Conservation (phyloP, 2,329 filamentous ascomycete species). For the Aaosphaeria arxii region DNA sequence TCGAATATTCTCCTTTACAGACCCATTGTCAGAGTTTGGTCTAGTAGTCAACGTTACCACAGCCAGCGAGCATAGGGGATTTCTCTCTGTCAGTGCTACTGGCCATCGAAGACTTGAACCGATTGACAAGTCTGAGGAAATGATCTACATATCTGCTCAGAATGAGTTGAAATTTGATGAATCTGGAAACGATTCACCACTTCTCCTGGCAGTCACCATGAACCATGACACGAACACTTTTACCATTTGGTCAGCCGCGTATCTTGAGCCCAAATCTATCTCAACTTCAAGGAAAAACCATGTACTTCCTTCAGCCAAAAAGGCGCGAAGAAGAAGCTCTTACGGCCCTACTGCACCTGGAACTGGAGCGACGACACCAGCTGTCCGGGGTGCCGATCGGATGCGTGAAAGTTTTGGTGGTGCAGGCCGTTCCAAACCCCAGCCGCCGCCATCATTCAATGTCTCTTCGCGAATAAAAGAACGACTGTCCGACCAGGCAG, state of each 20-base stretch:
- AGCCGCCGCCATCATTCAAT: constrained; percentile 39
- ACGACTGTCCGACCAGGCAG: constrained; percentile 35
- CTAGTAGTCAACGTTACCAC: constrained; percentile 60
- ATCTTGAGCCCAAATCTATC: constrained; percentile 65
- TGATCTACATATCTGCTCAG: constrained; percentile 74
- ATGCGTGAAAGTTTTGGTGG: constrained; percentile 75
- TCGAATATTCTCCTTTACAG: constrained; percentile 77
- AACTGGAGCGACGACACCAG: constrained; percentile 75
- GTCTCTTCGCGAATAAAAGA: constrained; percentile 29
- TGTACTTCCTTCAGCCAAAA: constrained; percentile 36
- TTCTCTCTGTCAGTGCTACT: constrained; percentile 28
- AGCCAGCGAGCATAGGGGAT: constrained; percentile 22
- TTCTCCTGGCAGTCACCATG: constrained; percentile 76
- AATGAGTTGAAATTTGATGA: constrained; percentile 53
- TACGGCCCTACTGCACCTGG: constrained; percentile 54
- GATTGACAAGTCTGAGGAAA: constrained; percentile 74
- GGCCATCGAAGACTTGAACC: constrained; percentile 49
- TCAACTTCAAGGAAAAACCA: constrained; percentile 41
- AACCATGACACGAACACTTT: constrained; percentile 75
- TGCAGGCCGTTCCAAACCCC: constrained; percentile 43
- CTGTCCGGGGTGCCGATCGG: constrained; percentile 57
- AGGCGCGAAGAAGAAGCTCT: constrained; percentile 63
- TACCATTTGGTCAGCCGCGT: constrained; percentile 80
- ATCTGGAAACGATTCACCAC: constrained; percentile 40
- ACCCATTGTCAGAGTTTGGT: constrained; percentile 82